Base-by-base conservation (phyloP, 257 asterid species). In the Nemophila menziesii region DNA sequence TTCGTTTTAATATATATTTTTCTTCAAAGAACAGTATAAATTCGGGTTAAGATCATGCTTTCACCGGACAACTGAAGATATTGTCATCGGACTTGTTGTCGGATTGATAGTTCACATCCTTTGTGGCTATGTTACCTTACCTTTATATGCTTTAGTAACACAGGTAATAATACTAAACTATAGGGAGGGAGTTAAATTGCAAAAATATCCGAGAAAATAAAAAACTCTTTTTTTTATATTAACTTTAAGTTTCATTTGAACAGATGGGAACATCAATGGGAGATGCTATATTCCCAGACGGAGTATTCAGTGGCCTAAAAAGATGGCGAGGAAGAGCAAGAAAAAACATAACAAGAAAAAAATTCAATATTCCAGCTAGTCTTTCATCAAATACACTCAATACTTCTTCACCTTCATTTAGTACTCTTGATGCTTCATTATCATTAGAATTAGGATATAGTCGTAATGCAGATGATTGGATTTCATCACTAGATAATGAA, bases 201-300 rank as follows among this genome's bases (percentile, higher is more conserved):
- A n/a, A n/a, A n/a, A n/a, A n/a, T n/a, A n/a, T n/a, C n/a, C n/a
- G n/a, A n/a, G n/a, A n/a, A n/a, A n/a, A n/a, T n/a, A n/a, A n/a
- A n/a, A n/a, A n/a, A n/a, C n/a, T n/a, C n/a, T n/a, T n/a, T n/a
- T n/a, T n/a, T n/a, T n/a, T n/a, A n/a, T n/a, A n/a, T n/a, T n/a
- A n/a, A n/a, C n/a, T n/a, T n/a, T n/a, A n/a, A n/a, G n/a, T n/a
- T n/a, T n/a, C n/a, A n/a, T 47, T 50, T 5, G 0, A 33, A 55
- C 77, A 75, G 80, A 82, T 79, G 92, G 85, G 94, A 0, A 70
- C 85, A 15, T 71, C 81, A 10, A 68, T 79, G 66, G 55, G 64
- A 43, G 58, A 49, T 33, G 49, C 77, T 33, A 86, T 73, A 5
- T 76, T 82, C 54, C 72, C 77, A 0, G 76, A 60, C 49, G 57